Conservation (phyloP, 306 rosid genomes). For the Gleditsia sinensis region DNA sequence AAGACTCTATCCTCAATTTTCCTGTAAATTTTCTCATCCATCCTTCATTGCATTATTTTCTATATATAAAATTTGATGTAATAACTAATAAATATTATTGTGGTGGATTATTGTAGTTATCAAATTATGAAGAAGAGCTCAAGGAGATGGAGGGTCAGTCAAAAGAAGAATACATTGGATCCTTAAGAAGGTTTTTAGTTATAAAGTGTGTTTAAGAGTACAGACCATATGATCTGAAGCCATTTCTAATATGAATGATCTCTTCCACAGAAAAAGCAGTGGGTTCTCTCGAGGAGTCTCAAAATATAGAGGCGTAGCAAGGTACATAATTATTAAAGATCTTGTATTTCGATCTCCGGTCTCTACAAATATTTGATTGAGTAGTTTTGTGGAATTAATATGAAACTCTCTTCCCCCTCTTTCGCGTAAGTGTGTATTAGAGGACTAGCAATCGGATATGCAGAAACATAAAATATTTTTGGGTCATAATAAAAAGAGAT, state of each 20-base stretch:
- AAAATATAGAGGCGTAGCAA: conserved; percentile 93
- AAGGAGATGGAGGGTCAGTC: conserved; percentile 82
- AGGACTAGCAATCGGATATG: too few species aligned
- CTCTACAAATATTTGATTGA: too few species aligned
- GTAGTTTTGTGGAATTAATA: too few species aligned
- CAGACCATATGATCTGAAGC: neutral
- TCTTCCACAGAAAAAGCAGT: conserved; percentile 97
- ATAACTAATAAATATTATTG: too few species aligned
- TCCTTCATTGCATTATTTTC: neutral
- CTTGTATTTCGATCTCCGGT: too few species aligned
- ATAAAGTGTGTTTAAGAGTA: neutral
- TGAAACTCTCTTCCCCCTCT: too few species aligned
- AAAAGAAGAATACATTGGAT: conserved; percentile 92
- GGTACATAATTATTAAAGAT: too few species aligned
- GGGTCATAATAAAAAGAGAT: neutral
- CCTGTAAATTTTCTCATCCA: conserved; percentile 50
- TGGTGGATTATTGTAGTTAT: conserved; percentile 48
- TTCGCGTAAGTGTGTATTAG: too few species aligned
- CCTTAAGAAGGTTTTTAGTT: conserved; percentile 75
- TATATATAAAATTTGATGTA: neutral
- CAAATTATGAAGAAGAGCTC: conserved; percentile 67
- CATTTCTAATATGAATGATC: neutral
- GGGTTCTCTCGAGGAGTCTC: conserved; percentile 98
- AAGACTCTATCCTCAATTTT: conserved; percentile 76
- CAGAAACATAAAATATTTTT: too few species aligned